Conservation (phyloP, 202 grass and related monocot species). For the Panicum virgatum region DNA sequence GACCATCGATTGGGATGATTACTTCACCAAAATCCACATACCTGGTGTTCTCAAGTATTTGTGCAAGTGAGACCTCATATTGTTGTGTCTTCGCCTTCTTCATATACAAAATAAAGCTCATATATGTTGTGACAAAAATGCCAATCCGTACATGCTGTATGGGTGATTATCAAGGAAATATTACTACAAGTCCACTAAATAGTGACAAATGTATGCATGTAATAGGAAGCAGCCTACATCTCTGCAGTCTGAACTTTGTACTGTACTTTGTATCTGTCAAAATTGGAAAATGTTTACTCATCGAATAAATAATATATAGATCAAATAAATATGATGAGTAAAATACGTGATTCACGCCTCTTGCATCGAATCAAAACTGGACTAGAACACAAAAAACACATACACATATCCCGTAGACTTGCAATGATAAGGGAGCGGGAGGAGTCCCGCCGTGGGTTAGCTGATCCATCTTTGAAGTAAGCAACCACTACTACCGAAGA, state of each 20-base stretch:
- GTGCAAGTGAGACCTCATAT: background rate
- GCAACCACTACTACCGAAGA: too few relatives aligned
- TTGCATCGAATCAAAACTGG: too few relatives aligned
- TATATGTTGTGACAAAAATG: background rate
- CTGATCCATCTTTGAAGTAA: too few relatives aligned
- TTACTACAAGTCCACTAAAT: background rate
- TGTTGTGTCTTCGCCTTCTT: background rate
- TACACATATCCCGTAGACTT: too few relatives aligned
- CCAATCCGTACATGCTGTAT: background rate
- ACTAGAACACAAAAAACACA: too few relatives aligned
- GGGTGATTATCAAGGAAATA: background rate
- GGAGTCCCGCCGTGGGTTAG: too few relatives aligned
- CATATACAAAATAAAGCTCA: background rate
- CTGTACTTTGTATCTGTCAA: too few relatives aligned
- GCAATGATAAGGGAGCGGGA: too few relatives aligned
- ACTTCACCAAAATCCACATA: background rate
- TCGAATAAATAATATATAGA: too few relatives aligned
- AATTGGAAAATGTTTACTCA: too few relatives aligned
- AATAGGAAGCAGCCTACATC: background rate
- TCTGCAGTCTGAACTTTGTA: background rate
- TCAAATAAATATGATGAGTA: too few relatives aligned
- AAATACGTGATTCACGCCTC: too few relatives aligned
- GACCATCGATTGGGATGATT: background rate
- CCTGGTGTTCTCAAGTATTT: conserved; percentile 11
- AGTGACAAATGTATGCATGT: background rate